phyloP scores from a whole-genome alignment of 179 eudicot species.

The Spergularia azorica region DNA sequence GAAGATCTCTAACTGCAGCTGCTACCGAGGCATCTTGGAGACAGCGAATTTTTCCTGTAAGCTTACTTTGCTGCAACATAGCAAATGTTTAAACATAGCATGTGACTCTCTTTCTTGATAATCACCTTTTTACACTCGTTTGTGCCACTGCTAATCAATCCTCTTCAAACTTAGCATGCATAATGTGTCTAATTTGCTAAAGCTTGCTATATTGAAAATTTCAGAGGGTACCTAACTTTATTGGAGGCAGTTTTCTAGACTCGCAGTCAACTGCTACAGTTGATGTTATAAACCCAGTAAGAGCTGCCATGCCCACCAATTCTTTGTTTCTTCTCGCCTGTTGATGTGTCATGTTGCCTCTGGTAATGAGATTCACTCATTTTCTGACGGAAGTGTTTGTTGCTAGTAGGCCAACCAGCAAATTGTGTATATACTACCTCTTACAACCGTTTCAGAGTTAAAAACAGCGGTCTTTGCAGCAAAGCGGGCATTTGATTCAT shows the following conservation, averaged over 20 bases:
- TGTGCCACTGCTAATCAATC: background rate
- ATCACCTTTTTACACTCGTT: background rate
- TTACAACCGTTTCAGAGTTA: slow-evolving; percentile 70
- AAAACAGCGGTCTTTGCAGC: slow-evolving; percentile 85
- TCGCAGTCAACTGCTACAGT: slow-evolving; percentile 59
- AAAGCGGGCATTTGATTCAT: slow-evolving; percentile 70
- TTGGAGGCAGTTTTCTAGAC: slow-evolving; percentile 75
- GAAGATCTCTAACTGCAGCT: slow-evolving; percentile 42
- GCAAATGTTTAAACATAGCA: background rate
- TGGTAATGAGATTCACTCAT: background rate
- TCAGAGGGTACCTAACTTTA: slow-evolving; percentile 80
- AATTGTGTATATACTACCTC: slow-evolving; percentile 75
- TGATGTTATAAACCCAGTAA: slow-evolving; percentile 86
- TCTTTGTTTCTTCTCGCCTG: slow-evolving; percentile 12
- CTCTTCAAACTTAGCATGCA: background rate
- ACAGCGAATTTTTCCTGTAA: slow-evolving; percentile 59
- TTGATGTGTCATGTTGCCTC: slow-evolving; percentile 1
- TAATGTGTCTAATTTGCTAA: slow-evolving; percentile 8
- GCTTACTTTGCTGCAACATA: slow-evolving; percentile 14
- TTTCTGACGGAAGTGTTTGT: slow-evolving; percentile 7
- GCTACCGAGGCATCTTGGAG: slow-evolving; percentile 58
- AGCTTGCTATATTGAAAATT: slow-evolving; percentile 12
- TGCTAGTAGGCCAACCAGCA: slow-evolving; percentile 78
- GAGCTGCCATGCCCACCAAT: slow-evolving; percentile 22
- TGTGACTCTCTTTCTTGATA: background rate